phyloP scores from a whole-genome alignment of 129 eudicot species.

The Ambrosia artemisiifolia region DNA sequence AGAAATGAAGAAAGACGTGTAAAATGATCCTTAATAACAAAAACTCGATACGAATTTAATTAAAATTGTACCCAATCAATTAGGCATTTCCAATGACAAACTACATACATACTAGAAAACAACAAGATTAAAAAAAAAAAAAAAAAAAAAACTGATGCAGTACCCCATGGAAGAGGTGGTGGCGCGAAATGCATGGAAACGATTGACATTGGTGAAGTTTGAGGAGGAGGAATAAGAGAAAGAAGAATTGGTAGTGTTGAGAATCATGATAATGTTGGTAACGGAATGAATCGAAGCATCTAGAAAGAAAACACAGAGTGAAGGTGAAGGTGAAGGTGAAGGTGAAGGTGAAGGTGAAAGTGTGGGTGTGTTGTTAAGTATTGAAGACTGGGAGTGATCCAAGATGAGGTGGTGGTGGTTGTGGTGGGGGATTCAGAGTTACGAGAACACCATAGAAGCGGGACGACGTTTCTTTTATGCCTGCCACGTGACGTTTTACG shows the following conservation, averaged over 20 bases:
- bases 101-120: too few species aligned
- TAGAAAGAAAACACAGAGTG: neutral
- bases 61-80: too few species aligned
- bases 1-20: too few species aligned
- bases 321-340: neutral
- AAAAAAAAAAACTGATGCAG: neutral
- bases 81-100: too few species aligned
- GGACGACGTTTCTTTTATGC: slow-evolving; percentile 27
- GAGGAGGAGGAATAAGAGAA: slow-evolving; percentile 12
- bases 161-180: slow-evolving; percentile 34
- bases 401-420: neutral
- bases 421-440: slow-evolving; percentile 13
- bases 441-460: slow-evolving; percentile 28
- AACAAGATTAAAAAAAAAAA: too few species aligned
- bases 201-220: slow-evolving; percentile 29
- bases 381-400: slow-evolving; percentile 31
- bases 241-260: slow-evolving; percentile 19
- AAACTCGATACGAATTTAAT: too few species aligned
- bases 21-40: too few species aligned
- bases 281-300: slow-evolving; percentile 9
- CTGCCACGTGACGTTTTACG: slow-evolving; percentile 55
- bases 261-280: slow-evolving; percentile 23
- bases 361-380: slow-evolving; percentile 8
- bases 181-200: slow-evolving; percentile 28
- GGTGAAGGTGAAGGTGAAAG: neutral